phyloP scores from a whole-genome alignment of 1,284 basidiomycete genomes.

The Ceratorhiza oryzae-sativae region DNA sequence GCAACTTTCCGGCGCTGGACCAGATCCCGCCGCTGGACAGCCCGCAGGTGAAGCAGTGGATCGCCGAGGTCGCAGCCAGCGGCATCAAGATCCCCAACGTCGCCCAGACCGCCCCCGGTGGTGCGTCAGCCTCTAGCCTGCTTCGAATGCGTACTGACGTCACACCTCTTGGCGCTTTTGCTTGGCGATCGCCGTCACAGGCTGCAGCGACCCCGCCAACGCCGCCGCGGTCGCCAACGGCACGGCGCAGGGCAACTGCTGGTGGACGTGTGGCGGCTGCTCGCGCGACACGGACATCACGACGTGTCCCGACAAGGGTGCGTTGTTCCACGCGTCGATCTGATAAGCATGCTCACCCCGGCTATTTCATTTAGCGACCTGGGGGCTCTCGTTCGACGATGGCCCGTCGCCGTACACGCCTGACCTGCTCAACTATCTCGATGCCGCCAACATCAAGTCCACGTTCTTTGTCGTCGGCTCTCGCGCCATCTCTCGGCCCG shows the following conservation, averaged over 20 bases:
- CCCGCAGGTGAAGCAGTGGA: constrained; percentile 73
- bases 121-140: neutral
- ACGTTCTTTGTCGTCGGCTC: constrained; percentile 66
- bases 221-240: constrained; percentile 64
- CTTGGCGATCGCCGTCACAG: constrained; percentile 48
- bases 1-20: constrained; percentile 74
- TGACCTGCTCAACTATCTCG: constrained; percentile 57
- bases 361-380: constrained; percentile 1
- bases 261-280: constrained; percentile 71
- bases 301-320: constrained; percentile 58
- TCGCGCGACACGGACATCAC: constrained; percentile 58
- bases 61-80: constrained; percentile 63
- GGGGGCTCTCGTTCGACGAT: constrained; percentile 53
- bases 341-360: neutral
- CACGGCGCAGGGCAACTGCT: constrained; percentile 59
- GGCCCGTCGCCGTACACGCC: constrained; percentile 58
- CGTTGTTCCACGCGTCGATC: constrained; percentile 50
- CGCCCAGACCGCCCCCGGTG: constrained; percentile 55
- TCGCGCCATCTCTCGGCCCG: constrained; percentile 48
- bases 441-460: constrained; percentile 56
- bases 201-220: constrained; percentile 69
- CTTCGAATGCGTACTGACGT: neutral
- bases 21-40: constrained; percentile 67
- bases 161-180: constrained; percentile 12
- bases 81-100: constrained; percentile 73